Evolutionary conservation across 352 stramenopile species (phyloP), one percentile per base, ranked within the genome.

Genomic region (Phytophthora melonis): DNA sequence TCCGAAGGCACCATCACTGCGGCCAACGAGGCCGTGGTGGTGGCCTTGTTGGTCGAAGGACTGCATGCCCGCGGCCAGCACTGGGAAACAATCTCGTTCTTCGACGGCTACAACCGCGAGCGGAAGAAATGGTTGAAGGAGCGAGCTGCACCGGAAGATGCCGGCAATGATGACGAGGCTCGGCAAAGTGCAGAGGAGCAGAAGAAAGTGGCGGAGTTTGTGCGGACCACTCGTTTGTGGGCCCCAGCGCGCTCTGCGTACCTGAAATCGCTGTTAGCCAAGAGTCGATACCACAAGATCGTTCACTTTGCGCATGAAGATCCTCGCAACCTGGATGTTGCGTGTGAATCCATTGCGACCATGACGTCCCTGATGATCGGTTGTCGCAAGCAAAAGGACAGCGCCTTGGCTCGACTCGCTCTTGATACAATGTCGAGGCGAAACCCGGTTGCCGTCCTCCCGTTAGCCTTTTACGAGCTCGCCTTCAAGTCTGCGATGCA

Each of bases 1-100:
- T 7, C 18, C 21, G 27, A 19, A 19, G 14, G 41, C 13, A 58
- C 45, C 27, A 47, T 67, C 23, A 52, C n/a, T 10, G 60, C 21
- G 10, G 56, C 50, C 7, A 72, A 72, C 47, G 57, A 72, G 56
- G 65, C 65, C 1, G 65, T 66, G 14, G 65, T 66, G 23, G 66
- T 72, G 58, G 49, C 66, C 6, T 52, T 62, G 23, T n/a, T 72
- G 39, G 66, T 67, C 36, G 36, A 63, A 18, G 39, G 58, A 9
- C 59, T 67, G 16, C 32, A 60, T 25, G 49, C 57, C 10, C 41
- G 59, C 8, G 39, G 36, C 16, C 43, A 58, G 11, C 45, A 59
- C 54, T n/a, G 21, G 25, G 50, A 27, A n/a, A 23, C 55, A 4
- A 70, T 70, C 21, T 32, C 11, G 10, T 27, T 65, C 14, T 70